phyloP scores from a whole-genome alignment of 208 protist genomes.

The Wallacemonas sp. region DNA sequence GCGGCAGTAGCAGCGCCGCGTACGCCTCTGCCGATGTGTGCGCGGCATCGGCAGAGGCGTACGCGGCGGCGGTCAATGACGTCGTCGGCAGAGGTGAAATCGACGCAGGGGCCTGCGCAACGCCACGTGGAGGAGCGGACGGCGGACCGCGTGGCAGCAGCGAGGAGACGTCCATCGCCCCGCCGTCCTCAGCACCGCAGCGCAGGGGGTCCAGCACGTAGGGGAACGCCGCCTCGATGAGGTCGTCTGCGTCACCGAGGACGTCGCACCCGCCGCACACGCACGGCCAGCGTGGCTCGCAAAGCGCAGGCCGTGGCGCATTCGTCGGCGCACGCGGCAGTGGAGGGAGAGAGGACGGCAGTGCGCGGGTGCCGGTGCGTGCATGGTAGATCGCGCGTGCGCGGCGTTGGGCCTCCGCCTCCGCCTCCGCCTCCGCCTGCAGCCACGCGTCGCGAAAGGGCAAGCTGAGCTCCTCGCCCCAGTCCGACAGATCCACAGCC shows the following conservation, averaged over 20 bases:
- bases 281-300: too few species aligned
- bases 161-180: too few species aligned
- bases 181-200: not conserved
- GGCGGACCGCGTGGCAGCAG: too few species aligned
- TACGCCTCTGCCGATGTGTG: not conserved
- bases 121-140: too few species aligned
- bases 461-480: constrained; percentile 11
- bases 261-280: too few species aligned
- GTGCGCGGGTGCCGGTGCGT: too few species aligned
- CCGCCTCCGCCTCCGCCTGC: not conserved
- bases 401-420: constrained; percentile 2
- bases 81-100: too few species aligned
- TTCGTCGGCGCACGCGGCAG: too few species aligned
- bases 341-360: too few species aligned
- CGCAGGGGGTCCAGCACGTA: not conserved
- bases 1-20: not conserved
- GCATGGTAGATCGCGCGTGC: not conserved
- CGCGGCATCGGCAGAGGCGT: too few species aligned
- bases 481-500: not conserved
- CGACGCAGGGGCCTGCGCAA: too few species aligned
- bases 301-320: too few species aligned
- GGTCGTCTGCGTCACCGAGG: not conserved
- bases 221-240: not conserved
- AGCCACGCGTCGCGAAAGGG: constrained; percentile 24
- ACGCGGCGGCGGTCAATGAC: not conserved